These are phyloP conservation scores for Tubosaeta sp. DNA, from an alignment of 768 basidiomycete species.

Conservation along the genomic window DNA sequence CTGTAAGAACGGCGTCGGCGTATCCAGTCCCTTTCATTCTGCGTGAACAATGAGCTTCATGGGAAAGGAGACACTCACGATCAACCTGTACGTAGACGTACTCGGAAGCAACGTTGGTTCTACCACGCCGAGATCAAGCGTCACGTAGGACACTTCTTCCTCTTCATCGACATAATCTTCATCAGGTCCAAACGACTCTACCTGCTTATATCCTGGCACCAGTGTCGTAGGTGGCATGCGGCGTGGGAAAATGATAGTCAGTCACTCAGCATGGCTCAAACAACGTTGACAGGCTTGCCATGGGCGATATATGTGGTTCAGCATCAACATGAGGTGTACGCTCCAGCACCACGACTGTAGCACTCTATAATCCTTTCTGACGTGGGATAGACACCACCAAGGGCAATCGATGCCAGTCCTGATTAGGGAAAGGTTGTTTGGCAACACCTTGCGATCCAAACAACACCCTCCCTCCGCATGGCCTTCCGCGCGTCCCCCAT, in stretches of 20 bases:
- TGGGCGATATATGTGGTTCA: no score
- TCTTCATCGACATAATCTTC: slow-evolving; percentile 58
- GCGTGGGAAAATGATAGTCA: no score
- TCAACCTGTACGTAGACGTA: slow-evolving; percentile 64
- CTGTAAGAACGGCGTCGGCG: slow-evolving; percentile 72
- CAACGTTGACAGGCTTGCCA: no score
- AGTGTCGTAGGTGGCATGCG: slow-evolving; percentile 31
- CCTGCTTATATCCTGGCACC: slow-evolving; percentile 60
- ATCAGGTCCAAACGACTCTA: slow-evolving; percentile 63
- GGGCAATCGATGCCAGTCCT: no score
- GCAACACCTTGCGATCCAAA: slow-evolving; percentile 25
- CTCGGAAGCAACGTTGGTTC: slow-evolving; percentile 76
- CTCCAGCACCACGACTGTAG: no score
- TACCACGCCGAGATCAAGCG: slow-evolving; percentile 65
- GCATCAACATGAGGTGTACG: no score
- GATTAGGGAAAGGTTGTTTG: slow-evolving; percentile 16
- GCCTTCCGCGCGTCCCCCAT: slow-evolving; percentile 35
- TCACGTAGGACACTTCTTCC: slow-evolving; percentile 60
- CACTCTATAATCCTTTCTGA: no score
- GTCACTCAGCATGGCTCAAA: no score
- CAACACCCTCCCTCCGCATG: slow-evolving; percentile 20
- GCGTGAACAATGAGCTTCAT: neutral
- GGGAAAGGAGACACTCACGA: slow-evolving; percentile 43
- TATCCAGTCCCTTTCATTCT: slow-evolving; percentile 61
- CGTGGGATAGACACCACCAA: no score